phyloP scores from a whole-genome alignment of 139 green algal genomes.

The Chlamydomonas asymmetrica region DNA sequence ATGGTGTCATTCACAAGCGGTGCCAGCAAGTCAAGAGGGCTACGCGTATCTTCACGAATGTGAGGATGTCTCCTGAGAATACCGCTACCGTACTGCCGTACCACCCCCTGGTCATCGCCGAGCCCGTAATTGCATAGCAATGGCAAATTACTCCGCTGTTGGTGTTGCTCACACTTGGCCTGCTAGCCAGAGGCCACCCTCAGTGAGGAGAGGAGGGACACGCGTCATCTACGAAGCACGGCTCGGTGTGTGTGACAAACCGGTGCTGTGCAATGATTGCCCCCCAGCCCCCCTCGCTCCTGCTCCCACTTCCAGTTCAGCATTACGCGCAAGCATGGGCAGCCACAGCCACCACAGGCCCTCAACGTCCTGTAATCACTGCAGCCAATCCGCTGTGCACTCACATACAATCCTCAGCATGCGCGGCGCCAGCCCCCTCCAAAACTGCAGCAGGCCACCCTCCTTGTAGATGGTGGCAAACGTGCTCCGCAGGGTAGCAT shows the following conservation, averaged over 20 bases:
- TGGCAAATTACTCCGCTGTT: no score
- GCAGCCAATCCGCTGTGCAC: background rate
- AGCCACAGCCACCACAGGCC: background rate
- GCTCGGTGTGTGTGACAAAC: background rate
- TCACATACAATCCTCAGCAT: slow-evolving; percentile 63
- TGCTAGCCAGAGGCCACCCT: no score
- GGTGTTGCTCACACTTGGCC: background rate
- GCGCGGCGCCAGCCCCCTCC: slow-evolving; percentile 59
- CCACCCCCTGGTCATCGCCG: no score
- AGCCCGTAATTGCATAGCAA: no score
- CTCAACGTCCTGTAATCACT: background rate
- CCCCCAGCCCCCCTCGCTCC: no score
- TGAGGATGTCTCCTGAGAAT: no score
- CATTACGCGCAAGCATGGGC: background rate
- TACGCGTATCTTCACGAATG: no score
- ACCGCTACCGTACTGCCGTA: no score
- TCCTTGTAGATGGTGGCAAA: slow-evolving; percentile 52
- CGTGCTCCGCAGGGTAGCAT: slow-evolving; percentile 42
- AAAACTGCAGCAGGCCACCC: slow-evolving; percentile 54
- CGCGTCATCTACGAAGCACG: background rate
- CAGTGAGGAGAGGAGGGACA: no score
- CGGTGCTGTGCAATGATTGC: no score
- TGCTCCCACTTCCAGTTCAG: background rate
- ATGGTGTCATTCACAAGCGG: no score
- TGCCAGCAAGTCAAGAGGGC: no score